Base-by-base conservation (phyloP, 495 filamentous ascomycete species). In the Trichoderma gamsii region DNA sequence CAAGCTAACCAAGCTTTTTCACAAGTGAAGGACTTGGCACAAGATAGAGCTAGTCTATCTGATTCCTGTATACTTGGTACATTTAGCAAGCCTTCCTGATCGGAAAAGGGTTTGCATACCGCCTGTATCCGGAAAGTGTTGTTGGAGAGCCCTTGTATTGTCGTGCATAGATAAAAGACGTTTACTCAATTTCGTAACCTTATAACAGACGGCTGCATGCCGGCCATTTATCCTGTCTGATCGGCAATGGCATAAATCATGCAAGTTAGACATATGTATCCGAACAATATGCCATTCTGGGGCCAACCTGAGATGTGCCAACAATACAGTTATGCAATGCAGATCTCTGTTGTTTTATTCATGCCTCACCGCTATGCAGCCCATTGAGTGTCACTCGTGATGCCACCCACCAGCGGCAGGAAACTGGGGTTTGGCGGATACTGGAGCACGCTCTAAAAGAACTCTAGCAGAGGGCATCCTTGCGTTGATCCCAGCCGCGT, bases 201-300 rank as follows among this genome's bases (percentile, higher is more conserved):
- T 1, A 1, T 29, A 29, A 29, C 29, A 29, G 4, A 4, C 29
- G 4, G 29, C 29, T 29, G 4, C 29, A 29, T 1, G 29, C 29
- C 29, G 29, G 29, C 29, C 29, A 29, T 29, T 29, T 29, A 29
- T 29, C 29, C 29, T 29, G 1, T 29, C 29, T 29, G 29, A 29
- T 29, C 29, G 29, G 29, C 29, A 29, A 38, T 61, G 56, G 27
- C 56, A 61, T 61, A 61, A 52, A 15, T 61, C 7, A 61, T 61
- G 56, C 56, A 61, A 61, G 27, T 61, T 61, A 61, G 27, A 27
- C 25, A 38, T n/a, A 11, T 52, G 56, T 61, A 61, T 61, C 56
- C 11, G 27, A 49, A 49, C 44, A 49, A 38, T 38, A 38, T 38
- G 35, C 35, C 35, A 38, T 4, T 38, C 5, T 38, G 35, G 35